Conservation (phyloP, 345 rosid genomes). For the Mallotus nudiflorus region DNA sequence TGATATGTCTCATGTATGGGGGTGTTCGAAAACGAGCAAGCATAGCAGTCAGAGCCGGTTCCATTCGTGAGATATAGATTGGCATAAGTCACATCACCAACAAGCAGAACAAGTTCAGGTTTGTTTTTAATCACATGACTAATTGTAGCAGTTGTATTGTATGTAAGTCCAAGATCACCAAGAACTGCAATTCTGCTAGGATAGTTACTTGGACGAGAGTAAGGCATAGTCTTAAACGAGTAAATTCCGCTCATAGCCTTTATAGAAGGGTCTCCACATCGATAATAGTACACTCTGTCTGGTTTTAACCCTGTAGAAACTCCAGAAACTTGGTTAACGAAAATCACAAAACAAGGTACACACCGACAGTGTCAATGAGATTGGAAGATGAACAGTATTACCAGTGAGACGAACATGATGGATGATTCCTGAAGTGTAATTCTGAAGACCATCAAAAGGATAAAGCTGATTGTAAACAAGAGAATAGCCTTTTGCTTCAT, state of each 20-base stretch:
- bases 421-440: conserved; percentile 83
- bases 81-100: conserved; percentile 83
- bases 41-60: conserved; percentile 51
- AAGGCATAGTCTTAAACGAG: conserved; percentile 75
- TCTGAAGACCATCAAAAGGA: conserved; percentile 53
- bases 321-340: too few relatives aligned
- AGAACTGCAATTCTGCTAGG: conserved; percentile 69
- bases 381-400: conserved; percentile 7
- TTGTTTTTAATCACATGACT: conserved; percentile 58
- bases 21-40: conserved; percentile 51
- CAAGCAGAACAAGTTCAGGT: conserved; percentile 76
- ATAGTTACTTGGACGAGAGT: conserved; percentile 47
- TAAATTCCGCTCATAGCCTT: conserved; percentile 53
- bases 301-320: conserved; percentile 64
- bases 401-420: conserved; percentile 79
- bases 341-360: too few relatives aligned
- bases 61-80: conserved; percentile 69
- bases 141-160: conserved; percentile 64
- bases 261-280: conserved; percentile 74
- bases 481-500: conserved; percentile 52
- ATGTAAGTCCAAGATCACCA: conserved; percentile 88
- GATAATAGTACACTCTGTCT: conserved; percentile 51
- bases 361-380: not conserved
- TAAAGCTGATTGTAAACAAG: conserved; percentile 65
- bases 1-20: conserved; percentile 81